Percentiles rank a stretch among this genome's conserved stretches.
Conservation (phyloP, 768 basidiomycete genomes). For the Mycena metata region DNA sequence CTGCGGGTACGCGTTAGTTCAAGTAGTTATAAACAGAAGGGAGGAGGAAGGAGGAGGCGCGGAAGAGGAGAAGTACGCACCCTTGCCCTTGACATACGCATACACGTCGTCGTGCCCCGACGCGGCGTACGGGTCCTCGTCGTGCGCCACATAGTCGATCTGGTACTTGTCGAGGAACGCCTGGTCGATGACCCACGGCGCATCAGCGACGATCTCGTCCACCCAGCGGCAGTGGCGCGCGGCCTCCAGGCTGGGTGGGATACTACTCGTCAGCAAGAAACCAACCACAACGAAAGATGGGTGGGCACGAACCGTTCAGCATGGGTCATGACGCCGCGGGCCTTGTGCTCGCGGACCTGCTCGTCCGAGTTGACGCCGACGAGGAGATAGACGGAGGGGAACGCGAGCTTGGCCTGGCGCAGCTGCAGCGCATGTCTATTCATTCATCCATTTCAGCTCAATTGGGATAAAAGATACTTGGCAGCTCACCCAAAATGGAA, state of each 20-base stretch:
- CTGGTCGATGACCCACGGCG: conserved; percentile 90
- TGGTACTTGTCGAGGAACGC: conserved; percentile 86
- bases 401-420: conserved; percentile 95
- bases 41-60: background rate
- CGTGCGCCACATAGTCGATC: conserved; percentile 98
- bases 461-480: conserved; percentile 14
- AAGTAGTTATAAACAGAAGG: no score
- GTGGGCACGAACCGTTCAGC: conserved; percentile 74
- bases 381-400: conserved; percentile 90
- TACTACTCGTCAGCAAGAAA: no score
- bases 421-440: conserved; percentile 96
- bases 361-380: conserved; percentile 95
- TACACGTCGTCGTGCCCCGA: conserved; percentile 92
- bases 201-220: conserved; percentile 91
- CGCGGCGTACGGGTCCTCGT: conserved; percentile 88
- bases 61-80: conserved; percentile 55
- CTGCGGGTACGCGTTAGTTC: no score
- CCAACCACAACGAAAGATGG: background rate
- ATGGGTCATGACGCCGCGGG: conserved; percentile 88
- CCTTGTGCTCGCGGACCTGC: conserved; percentile 84
- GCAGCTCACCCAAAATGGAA: conserved; percentile 88
- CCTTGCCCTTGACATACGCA: conserved; percentile 80
- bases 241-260: conserved; percentile 91
- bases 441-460: no score
- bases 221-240: conserved; percentile 99